phyloP scores from a whole-genome alignment of 768 basidiomycete genomes.

The Mrakia hoshinonis region DNA sequence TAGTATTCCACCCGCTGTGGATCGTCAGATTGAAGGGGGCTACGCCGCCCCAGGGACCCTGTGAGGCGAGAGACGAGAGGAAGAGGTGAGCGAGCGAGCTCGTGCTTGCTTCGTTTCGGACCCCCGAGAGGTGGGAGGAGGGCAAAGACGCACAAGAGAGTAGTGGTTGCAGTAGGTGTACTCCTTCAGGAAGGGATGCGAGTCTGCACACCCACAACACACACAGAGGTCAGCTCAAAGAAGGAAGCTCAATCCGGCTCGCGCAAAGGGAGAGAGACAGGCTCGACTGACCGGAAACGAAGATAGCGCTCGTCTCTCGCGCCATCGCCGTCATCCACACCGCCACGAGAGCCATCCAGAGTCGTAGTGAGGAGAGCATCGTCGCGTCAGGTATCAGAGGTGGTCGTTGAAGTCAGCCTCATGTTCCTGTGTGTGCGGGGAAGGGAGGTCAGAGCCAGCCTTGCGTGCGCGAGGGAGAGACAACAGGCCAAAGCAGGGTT shows the following conservation, averaged over 20 bases:
- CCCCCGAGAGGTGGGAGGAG: not conserved
- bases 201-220: not conserved
- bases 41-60: not conserved
- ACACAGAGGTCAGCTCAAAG: no score
- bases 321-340: not conserved
- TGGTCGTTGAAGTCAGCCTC: no score
- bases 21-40: not conserved
- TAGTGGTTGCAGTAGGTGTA: constrained; percentile 4
- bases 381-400: not conserved
- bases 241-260: no score
- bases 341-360: not conserved
- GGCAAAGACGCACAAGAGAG: not conserved
- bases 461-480: no score
- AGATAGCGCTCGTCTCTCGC: not conserved
- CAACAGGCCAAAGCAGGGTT: no score
- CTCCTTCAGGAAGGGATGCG: not conserved
- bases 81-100: not conserved
- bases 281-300: not conserved
- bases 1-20: not conserved
- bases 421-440: no score
- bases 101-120: not conserved
- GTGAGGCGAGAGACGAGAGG: no score
- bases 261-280: no score
- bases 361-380: not conserved
- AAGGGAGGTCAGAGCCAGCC: no score